A percentile compares a stretch with the other conserved stretches of the same genome.
Conservation (phyloP, 2,329 filamentous ascomycete species). For the Pseudogymnoascus sp. region DNA sequence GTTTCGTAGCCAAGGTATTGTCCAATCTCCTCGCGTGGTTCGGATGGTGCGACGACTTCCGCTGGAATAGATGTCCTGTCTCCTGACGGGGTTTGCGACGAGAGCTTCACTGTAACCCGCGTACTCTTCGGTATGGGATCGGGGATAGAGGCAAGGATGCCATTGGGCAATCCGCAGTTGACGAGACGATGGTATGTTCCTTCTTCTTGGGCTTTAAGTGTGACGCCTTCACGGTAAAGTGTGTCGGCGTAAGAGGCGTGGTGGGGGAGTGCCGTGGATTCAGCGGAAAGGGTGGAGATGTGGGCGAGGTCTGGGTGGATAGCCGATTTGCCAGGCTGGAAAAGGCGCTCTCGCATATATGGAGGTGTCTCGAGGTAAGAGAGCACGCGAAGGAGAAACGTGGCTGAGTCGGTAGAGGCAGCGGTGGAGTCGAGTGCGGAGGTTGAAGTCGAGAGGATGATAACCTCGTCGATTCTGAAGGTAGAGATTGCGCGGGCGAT, state of each 20-base stretch:
- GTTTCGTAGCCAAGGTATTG: constrained; percentile 84
- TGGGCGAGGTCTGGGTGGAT: constrained; percentile 6
- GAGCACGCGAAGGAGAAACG: constrained; percentile 73
- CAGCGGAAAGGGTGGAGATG: not conserved
- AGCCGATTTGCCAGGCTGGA: constrained; percentile 38
- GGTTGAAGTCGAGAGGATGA: constrained; percentile 57
- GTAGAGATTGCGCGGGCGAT: constrained; percentile 76
- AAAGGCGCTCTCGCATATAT: constrained; percentile 68
- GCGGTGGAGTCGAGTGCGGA: constrained; percentile 20
- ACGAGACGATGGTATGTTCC: constrained; percentile 9
- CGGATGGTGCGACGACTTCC: constrained; percentile 58
- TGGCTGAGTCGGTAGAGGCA: constrained; percentile 56
- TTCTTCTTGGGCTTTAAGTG: constrained; percentile 33
- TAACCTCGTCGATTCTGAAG: constrained; percentile 76
- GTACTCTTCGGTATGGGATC: constrained; percentile 57
- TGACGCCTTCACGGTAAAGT: constrained; percentile 73
- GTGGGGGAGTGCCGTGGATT: constrained; percentile 44
- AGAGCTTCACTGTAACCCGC: constrained; percentile 64
- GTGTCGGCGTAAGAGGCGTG: constrained; percentile 70
- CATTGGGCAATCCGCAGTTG: constrained; percentile 12
- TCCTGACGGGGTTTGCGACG: constrained; percentile 18
- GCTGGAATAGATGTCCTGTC: constrained; percentile 31
- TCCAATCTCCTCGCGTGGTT: constrained; percentile 65
- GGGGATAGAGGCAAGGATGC: constrained; percentile 22
- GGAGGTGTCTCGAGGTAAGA: constrained; percentile 80